Base-by-base conservation (phyloP, 164 flowering plant species). In the Sextonia rubra region DNA sequence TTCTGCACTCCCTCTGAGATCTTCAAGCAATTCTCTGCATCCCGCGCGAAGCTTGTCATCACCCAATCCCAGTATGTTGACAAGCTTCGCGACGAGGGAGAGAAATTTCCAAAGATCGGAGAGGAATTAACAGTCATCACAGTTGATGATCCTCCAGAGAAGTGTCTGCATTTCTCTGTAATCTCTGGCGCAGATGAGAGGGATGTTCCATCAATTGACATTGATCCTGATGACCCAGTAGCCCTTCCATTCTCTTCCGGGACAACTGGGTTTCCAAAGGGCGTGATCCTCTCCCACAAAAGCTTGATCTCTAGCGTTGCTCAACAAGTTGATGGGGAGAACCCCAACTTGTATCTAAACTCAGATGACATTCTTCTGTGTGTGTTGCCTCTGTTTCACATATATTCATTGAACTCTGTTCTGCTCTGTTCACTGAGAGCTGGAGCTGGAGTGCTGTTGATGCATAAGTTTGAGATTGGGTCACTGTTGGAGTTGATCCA, bases 171-270 rank as follows among this genome's bases (percentile, higher is more conserved):
- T 74, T 92, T 89, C 85, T 85, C 94, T 1, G 80, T 58, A 0
- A 56, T 92, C 0, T 77, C 85, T 0, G 84, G 77, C 15, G 83
- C 84, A 0, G 78, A 86, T 68, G 96, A 88, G 68, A 27, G 5
- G 4, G 85, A 87, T 1, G 5, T 76, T 12, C 79, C 87, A 2
- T 23, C 55, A 1, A 83, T 78, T 12, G 29, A 70, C 0, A 80
- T 86, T 56, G 73, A 84, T 12, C 79, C 90, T 0, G 76, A 83
- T 7, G 93, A 87, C 27, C 70, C 89, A 1, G 93, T 91, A 4
- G 91, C 89, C 17, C 80, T 92, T 52, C 98, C 94, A 18, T 92
- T 82, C 83, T 92, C 98, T 1, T 92, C 98, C 0, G 98, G 98
- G 7, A 92, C 98, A 0, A 92, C 96, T 0, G 98, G 98, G 37